phyloP scores from a whole-genome alignment of 73 alveolate species.

The Paramecium primaurelia region DNA sequence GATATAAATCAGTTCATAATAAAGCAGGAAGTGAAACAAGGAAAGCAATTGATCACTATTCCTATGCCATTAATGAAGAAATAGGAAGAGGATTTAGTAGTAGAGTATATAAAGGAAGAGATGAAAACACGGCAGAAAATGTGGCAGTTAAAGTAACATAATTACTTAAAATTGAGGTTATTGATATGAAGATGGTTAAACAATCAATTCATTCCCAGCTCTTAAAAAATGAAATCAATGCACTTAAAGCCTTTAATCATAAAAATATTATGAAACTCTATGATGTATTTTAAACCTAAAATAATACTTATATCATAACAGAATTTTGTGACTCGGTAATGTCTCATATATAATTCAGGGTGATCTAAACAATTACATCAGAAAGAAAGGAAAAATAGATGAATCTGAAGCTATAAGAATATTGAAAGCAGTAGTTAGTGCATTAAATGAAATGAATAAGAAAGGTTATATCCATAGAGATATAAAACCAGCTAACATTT shows the following conservation, averaged over 20 bases:
- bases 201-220: slow-evolving; percentile 31
- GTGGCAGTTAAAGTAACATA: slow-evolving; percentile 49
- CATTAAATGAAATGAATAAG: slow-evolving; percentile 30
- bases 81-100: slow-evolving; percentile 52
- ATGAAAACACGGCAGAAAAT: slow-evolving; percentile 35
- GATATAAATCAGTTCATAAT: neutral
- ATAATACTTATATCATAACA: slow-evolving; percentile 54
- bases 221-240: slow-evolving; percentile 49
- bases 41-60: slow-evolving; percentile 53
- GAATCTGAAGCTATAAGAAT: slow-evolving; percentile 52
- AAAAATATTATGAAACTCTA: slow-evolving; percentile 47
- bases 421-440: neutral
- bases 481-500: slow-evolving; percentile 58
- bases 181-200: slow-evolving; percentile 59
- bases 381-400: neutral
- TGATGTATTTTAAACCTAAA: slow-evolving; percentile 54
- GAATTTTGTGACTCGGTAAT: slow-evolving; percentile 51
- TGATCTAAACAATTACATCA: slow-evolving; percentile 39
- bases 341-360: neutral
- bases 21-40: slow-evolving; percentile 44
- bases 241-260: slow-evolving; percentile 28
- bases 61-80: slow-evolving; percentile 52
- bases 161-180: neutral
- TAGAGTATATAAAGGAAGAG: slow-evolving; percentile 54
- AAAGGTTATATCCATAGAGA: slow-evolving; percentile 56